These are phyloP conservation scores for Diplodia corticola DNA, from an alignment of 2,329 filamentous ascomycete genomes.

Conservation along the genomic window DNA sequence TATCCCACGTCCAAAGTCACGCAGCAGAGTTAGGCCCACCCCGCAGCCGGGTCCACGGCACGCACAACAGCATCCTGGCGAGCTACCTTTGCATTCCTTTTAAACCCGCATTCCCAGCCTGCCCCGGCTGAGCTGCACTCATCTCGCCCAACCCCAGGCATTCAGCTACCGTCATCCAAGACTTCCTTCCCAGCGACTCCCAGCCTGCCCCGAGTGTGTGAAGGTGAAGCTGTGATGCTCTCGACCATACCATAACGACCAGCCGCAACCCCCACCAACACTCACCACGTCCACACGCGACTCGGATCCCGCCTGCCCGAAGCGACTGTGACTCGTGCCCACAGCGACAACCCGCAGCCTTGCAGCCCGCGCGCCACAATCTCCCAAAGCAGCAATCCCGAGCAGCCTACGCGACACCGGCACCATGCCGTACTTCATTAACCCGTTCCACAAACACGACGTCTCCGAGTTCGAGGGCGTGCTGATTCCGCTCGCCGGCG, in stretches of 20 bases:
- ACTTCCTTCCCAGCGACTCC: not conserved
- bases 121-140: not conserved
- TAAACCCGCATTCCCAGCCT: constrained; percentile 2
- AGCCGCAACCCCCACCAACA: not conserved
- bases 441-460: constrained; percentile 54
- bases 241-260: not conserved
- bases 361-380: not conserved
- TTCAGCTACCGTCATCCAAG: constrained; percentile 13
- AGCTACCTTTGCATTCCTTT: not conserved
- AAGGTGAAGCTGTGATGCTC: constrained; percentile 20
- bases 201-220: not conserved
- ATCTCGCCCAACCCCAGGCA: not conserved
- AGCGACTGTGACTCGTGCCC: constrained; percentile 7
- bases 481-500: constrained; percentile 51
- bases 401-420: constrained; percentile 3
- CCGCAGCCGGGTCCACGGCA: constrained; percentile 5
- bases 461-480: constrained; percentile 53
- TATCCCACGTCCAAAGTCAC: constrained; percentile 6
- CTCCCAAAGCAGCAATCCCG: constrained; percentile 4
- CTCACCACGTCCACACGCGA: not conserved
- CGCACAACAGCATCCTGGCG: not conserved
- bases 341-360: not conserved
- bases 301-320: not conserved
- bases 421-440: constrained; percentile 44
- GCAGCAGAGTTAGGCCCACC: constrained; percentile 8